Evolutionary conservation across 345 rosid genomes (phyloP).

Genomic region (Syzygium grande): DNA sequence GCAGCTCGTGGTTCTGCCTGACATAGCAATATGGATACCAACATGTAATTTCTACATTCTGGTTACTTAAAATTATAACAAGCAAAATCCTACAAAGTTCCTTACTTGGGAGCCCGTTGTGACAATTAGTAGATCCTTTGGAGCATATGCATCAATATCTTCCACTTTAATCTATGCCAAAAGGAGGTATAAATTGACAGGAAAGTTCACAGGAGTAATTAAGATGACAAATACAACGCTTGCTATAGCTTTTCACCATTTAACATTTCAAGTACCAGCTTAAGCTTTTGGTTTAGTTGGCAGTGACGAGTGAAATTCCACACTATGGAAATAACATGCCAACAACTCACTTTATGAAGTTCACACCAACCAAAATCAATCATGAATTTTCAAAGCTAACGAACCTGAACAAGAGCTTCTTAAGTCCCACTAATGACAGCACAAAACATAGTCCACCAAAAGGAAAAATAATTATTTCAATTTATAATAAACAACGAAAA

Average conservation of each 20-base stretch:
- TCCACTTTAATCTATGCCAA: conserved; percentile 66
- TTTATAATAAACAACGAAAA: neutral
- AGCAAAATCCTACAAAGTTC: neutral
- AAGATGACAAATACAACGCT: neutral
- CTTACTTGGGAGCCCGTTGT: conserved; percentile 99
- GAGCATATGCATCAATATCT: conserved; percentile 94
- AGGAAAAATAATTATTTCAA: neutral
- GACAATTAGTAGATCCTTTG: conserved; percentile 88
- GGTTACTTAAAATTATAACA: neutral
- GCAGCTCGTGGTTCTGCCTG: conserved; percentile 99
- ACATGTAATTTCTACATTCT: neutral
- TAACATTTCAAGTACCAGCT: neutral
- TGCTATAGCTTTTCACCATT: neutral
- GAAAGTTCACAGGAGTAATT: neutral
- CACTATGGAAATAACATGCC: neutral
- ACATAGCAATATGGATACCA: conserved; percentile 10
- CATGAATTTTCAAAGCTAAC: neutral
- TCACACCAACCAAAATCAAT: neutral
- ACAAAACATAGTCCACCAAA: neutral
- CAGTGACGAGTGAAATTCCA: neutral
- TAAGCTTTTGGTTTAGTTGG: neutral
- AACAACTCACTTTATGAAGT: neutral
- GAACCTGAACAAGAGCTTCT: neutral
- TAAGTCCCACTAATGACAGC: neutral
- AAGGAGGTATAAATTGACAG: neutral